Conservation (phyloP, 2,329 filamentous ascomycete genomes). For the Aspergillus nomiae region DNA sequence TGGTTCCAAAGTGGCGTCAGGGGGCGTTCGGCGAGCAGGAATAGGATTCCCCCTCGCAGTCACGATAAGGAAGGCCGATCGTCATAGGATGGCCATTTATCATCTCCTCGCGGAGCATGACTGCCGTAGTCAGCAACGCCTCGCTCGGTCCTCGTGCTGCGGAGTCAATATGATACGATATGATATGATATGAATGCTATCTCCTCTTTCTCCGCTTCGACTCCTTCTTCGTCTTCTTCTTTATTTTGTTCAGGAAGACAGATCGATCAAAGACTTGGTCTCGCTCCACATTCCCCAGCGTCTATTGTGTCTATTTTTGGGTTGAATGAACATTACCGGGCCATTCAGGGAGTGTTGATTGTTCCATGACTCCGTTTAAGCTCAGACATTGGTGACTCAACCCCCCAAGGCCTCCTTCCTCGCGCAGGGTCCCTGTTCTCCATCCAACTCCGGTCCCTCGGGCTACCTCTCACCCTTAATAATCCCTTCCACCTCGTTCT, state of each 20-base stretch:
- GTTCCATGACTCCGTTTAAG: slow-evolving; percentile 3
- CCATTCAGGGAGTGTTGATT: slow-evolving; percentile 1
- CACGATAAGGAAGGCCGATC: neutral
- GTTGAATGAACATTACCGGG: slow-evolving; percentile 1
- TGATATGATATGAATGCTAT: slow-evolving; percentile 2
- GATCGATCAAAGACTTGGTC: neutral
- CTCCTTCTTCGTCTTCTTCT: neutral
- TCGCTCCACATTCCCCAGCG: slow-evolving; percentile 4
- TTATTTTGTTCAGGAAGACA: neutral
- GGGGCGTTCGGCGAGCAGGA: neutral
- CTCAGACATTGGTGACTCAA: slow-evolving; percentile 2
- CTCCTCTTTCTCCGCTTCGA: slow-evolving; percentile 1
- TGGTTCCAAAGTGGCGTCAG: slow-evolving; percentile 1
- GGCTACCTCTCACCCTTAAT: slow-evolving; percentile 10
- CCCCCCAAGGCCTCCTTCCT: neutral
- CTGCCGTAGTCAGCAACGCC: slow-evolving; percentile 19
- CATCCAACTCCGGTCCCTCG: neutral
- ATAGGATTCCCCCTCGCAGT: slow-evolving; percentile 5
- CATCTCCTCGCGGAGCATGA: slow-evolving; percentile 3
- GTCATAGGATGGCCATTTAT: neutral
- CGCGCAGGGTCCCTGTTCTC: neutral
- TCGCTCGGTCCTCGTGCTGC: slow-evolving; percentile 17
- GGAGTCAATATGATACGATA: slow-evolving; percentile 5
- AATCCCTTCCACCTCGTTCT: slow-evolving; percentile 2
- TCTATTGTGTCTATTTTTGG: slow-evolving; percentile 3